These are phyloP conservation scores for Calvatia gigantea DNA, from an alignment of 768 basidiomycete species.

Conservation along the genomic window DNA sequence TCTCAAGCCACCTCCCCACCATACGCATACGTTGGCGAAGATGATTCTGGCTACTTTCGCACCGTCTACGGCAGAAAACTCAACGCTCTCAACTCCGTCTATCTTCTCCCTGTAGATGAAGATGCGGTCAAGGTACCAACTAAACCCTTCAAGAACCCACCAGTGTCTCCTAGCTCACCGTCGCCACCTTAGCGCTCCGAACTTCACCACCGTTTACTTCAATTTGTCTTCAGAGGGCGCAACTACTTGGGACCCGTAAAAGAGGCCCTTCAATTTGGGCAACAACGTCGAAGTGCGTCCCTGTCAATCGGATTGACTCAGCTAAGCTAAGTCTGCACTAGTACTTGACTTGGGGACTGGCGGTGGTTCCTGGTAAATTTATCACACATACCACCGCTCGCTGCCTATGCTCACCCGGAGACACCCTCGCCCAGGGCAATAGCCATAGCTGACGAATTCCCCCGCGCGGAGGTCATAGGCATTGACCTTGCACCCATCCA, in stretches of 20 bases:
- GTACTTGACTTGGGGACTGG: constrained; percentile 73
- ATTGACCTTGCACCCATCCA: constrained; percentile 73
- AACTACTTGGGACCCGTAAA: constrained; percentile 67
- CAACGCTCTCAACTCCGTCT: constrained; percentile 51
- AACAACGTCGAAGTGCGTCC: constrained; percentile 38
- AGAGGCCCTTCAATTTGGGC: constrained; percentile 49
- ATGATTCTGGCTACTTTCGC: constrained; percentile 48
- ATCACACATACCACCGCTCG: constrained; percentile 4
- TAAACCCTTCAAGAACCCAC: background rate
- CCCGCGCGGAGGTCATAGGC: constrained; percentile 60
- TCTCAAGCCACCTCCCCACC: background rate
- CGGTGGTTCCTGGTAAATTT: constrained; percentile 52
- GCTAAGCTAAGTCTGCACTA: constrained; percentile 13
- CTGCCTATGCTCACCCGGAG: constrained; percentile 6
- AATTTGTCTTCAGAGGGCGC: constrained; percentile 60
- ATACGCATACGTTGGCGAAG: constrained; percentile 27
- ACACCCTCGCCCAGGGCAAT: constrained; percentile 48
- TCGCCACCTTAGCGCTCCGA: constrained; percentile 48
- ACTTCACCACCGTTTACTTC: constrained; percentile 60
- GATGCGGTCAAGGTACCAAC: constrained; percentile 57
- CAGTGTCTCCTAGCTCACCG: constrained; percentile 1
- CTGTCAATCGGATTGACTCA: constrained; percentile 4
- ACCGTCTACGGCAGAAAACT: constrained; percentile 48
- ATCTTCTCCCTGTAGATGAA: constrained; percentile 63
- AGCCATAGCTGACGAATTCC: constrained; percentile 73